Conservation (phyloP, 371 early-diverging fungal species). For the Blakeslea trispora region DNA sequence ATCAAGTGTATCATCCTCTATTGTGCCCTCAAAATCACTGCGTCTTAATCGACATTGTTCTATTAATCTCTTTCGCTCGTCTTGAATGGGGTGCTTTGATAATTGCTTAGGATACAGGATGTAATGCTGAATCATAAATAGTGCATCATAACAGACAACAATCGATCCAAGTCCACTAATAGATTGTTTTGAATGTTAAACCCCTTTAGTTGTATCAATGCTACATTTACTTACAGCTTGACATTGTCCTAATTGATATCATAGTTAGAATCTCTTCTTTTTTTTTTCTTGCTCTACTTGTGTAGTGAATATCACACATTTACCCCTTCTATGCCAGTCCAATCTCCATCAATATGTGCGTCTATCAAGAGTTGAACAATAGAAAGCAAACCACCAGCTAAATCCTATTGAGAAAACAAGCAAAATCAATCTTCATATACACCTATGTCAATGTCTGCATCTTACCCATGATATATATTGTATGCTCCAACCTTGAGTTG, state of each 20-base stretch:
- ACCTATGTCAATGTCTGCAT: not conserved
- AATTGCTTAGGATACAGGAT: constrained; percentile 49
- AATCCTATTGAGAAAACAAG: constrained; percentile 48
- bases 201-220: too few relatives aligned
- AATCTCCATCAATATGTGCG: constrained; percentile 57
- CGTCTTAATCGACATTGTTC: constrained; percentile 14
- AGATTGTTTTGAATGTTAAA: too few relatives aligned
- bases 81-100: constrained; percentile 1
- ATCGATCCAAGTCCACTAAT: constrained; percentile 65
- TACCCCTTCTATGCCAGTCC: constrained; percentile 63
- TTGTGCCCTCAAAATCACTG: constrained; percentile 11
- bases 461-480: constrained; percentile 70
- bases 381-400: constrained; percentile 79
- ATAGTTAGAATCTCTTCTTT: not conserved
- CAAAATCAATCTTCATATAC: not conserved
- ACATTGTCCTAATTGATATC: constrained; percentile 29
- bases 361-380: constrained; percentile 78
- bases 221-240: constrained; percentile 34
- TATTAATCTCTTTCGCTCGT: constrained; percentile 18
- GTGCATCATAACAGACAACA: constrained; percentile 69
- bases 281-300: too few relatives aligned
- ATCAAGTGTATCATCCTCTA: not conserved
- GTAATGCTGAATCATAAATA: constrained; percentile 81
- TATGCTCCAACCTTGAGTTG: constrained; percentile 88
- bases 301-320: not conserved